Evolutionary conservation across 2,329 filamentous ascomycete species (phyloP).

Genomic region (Diplodia scrobiculata): DNA sequence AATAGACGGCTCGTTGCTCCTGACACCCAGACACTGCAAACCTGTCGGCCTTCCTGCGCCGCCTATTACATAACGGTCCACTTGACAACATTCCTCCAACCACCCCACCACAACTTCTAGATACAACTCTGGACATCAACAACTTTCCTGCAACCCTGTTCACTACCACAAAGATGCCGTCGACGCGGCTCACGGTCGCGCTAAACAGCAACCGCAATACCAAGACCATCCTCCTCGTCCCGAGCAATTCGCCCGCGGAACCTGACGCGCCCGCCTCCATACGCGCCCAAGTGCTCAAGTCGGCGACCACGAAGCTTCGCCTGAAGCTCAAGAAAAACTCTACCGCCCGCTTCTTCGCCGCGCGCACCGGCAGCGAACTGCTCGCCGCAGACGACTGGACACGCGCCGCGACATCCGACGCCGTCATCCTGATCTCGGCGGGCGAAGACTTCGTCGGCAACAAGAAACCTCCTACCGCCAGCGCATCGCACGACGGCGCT

Average conservation of each 20-base stretch:
- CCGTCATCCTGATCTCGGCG: constrained; percentile 36
- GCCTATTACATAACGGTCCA: no score
- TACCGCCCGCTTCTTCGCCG: constrained; percentile 36
- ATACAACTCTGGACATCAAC: not conserved
- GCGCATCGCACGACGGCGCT: constrained; percentile 18
- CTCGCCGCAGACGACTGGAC: constrained; percentile 38
- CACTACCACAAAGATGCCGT: not conserved
- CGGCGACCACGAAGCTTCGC: constrained; percentile 39
- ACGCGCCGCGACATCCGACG: constrained; percentile 35
- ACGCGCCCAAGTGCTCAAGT: constrained; percentile 37
- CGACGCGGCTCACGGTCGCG: constrained; percentile 38
- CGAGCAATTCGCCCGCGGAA: constrained; percentile 32
- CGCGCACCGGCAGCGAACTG: constrained; percentile 37
- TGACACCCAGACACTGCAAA: not conserved
- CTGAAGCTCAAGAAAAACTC: constrained; percentile 36
- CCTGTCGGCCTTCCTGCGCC: no score
- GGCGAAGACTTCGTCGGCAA: constrained; percentile 42
- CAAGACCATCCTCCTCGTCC: constrained; percentile 38
- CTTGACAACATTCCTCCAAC: not conserved
- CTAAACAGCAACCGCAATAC: constrained; percentile 40
- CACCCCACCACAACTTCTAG: not conserved
- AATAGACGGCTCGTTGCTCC: not conserved
- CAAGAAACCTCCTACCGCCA: constrained; percentile 31
- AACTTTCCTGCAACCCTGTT: no score
- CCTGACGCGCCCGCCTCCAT: constrained; percentile 34